Percentiles rank a stretch among this genome's conserved stretches.
Evolutionary conservation across 208 protist species (phyloP).

Genomic region (Leishmania amazonensis): DNA sequence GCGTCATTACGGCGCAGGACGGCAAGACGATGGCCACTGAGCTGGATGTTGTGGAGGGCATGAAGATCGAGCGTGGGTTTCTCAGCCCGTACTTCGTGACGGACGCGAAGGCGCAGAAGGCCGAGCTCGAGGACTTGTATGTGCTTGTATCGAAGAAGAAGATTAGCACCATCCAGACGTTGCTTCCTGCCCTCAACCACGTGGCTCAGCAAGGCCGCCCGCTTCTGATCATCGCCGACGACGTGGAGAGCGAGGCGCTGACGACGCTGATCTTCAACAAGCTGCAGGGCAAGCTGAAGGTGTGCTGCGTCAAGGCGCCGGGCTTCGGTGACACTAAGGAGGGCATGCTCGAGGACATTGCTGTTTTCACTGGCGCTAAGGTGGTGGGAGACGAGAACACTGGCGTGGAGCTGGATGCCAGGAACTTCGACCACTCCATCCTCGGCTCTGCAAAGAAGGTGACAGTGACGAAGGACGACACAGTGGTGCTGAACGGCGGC

Average conservation of each 20-base stretch:
- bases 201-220: constrained; percentile 81
- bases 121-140: constrained; percentile 95
- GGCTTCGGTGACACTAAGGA: constrained; percentile 99
- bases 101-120: constrained; percentile 96
- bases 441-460: constrained; percentile 88
- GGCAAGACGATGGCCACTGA: constrained; percentile 98
- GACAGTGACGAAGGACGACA: constrained; percentile 97
- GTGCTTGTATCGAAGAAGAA: constrained; percentile 97
- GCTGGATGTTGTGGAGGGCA: constrained; percentile 98
- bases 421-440: constrained; percentile 73
- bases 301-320: constrained; percentile 97
- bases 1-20: constrained; percentile 99
- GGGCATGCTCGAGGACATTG: constrained; percentile 98
- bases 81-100: constrained; percentile 99
- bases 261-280: constrained; percentile 91
- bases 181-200: constrained; percentile 94
- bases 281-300: constrained; percentile 87
- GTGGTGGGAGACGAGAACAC: constrained; percentile 93
- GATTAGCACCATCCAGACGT: constrained; percentile 89
- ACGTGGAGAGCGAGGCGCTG: constrained; percentile 98
- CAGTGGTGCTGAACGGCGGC: constrained; percentile 97
- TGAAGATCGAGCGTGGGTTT: constrained; percentile 98
- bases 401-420: constrained; percentile 83
- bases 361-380: constrained; percentile 96
- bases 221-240: constrained; percentile 99